These are phyloP conservation scores for Euphorbia tirucalli DNA, from an alignment of 345 rosid genomes.

Conservation along the genomic window DNA sequence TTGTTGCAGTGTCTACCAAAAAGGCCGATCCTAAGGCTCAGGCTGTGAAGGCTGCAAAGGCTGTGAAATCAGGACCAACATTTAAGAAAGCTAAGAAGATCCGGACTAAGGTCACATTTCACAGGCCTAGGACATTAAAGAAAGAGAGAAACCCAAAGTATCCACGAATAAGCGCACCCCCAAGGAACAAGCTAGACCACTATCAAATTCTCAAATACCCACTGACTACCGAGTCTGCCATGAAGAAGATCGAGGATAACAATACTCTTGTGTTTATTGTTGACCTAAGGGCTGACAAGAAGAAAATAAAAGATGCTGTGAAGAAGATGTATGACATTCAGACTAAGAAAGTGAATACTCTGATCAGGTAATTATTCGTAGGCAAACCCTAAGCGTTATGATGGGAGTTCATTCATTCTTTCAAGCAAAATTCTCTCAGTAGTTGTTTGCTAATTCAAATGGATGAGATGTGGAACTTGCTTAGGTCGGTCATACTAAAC, in stretches of 20 bases:
- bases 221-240: constrained; percentile 89
- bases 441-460: not conserved
- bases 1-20: constrained; percentile 44
- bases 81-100: constrained; percentile 78
- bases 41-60: constrained; percentile 85
- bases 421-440: not conserved
- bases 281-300: constrained; percentile 88
- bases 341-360: constrained; percentile 91
- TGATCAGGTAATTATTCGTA: constrained; percentile 56
- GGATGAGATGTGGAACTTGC: not conserved
- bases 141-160: constrained; percentile 76
- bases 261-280: constrained; percentile 96
- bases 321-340: constrained; percentile 96
- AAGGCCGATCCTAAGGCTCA: constrained; percentile 80
- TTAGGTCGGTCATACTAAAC: no score
- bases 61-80: constrained; percentile 71
- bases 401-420: no score
- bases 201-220: constrained; percentile 89
- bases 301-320: constrained; percentile 86
- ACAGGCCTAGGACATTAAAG: constrained; percentile 80
- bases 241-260: constrained; percentile 96
- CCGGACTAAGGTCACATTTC: constrained; percentile 83
- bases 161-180: constrained; percentile 67
- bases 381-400: no score
- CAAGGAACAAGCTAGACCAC: constrained; percentile 85